Evolutionary conservation across 768 basidiomycete genomes (phyloP).

Genomic region (Scleroderma citrinum): DNA sequence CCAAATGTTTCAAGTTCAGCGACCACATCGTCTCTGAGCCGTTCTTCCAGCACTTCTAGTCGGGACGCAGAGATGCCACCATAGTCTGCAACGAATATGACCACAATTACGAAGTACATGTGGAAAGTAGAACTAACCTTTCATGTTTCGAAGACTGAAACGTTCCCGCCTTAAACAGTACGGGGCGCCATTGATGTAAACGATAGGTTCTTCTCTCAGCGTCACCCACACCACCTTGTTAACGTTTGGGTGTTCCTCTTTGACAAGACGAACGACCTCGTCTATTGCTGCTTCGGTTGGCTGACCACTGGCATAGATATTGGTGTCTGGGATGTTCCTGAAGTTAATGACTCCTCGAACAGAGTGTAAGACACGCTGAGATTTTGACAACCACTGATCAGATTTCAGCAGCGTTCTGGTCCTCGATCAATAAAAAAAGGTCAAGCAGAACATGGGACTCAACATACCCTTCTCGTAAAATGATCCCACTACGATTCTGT

Average conservation of each 20-base stretch:
- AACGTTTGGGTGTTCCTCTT: conserved; percentile 51
- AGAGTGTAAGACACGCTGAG: conserved; percentile 54
- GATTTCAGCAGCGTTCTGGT: conserved; percentile 82
- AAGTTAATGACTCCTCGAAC: conserved; percentile 96
- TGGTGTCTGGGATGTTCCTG: conserved; percentile 71
- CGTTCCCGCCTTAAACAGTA: conserved; percentile 85
- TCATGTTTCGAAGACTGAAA: conserved; percentile 90
- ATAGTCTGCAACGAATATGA: conserved; percentile 54
- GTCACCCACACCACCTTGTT: conserved; percentile 83
- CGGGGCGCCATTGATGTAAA: conserved; percentile 88
- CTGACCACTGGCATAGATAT: conserved; percentile 90
- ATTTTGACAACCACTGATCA: conserved; percentile 83
- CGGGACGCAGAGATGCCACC: conserved; percentile 90
- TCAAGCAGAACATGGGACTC: neutral
- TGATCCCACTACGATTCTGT: conserved; percentile 89
- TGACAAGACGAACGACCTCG: conserved; percentile 65
- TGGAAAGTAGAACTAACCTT: conserved; percentile 43
- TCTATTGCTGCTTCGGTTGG: conserved; percentile 83
- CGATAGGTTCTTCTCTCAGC: conserved; percentile 86
- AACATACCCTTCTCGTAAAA: conserved; percentile 78
- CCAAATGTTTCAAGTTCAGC: conserved; percentile 79
- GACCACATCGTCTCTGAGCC: conserved; percentile 83
- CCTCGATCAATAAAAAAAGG: neutral
- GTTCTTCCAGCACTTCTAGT: conserved; percentile 85
- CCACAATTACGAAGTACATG: neutral